Evolutionary conservation across 2,329 filamentous ascomycete genomes (phyloP).

Genomic region (Cordyceps fumosorosea): DNA sequence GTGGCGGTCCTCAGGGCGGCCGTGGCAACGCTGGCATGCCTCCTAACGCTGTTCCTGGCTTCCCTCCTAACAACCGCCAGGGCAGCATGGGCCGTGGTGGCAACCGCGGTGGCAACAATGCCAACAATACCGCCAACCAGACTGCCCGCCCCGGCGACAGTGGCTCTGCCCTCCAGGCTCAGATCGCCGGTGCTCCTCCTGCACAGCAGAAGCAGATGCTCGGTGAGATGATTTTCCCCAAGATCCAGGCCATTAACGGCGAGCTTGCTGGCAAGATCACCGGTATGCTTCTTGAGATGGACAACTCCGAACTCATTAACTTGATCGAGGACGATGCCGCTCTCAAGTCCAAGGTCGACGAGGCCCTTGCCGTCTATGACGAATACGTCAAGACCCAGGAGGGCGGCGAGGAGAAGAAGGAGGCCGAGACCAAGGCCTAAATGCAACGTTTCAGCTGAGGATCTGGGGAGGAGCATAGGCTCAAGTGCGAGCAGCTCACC

Average conservation of each 20-base stretch:
- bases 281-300: conserved; percentile 99
- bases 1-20: conserved; percentile 59
- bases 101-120: conserved; percentile 38
- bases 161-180: conserved; percentile 41
- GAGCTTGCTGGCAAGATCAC: conserved; percentile 98
- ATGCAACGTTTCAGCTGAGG: conserved; percentile 9
- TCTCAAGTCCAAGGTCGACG: conserved; percentile 91
- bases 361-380: conserved; percentile 94
- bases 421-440: conserved; percentile 36
- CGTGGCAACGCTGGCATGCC: conserved; percentile 55
- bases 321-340: conserved; percentile 86
- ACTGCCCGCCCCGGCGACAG: conserved; percentile 33
- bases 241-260: conserved; percentile 91
- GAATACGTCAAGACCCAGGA: conserved; percentile 79
- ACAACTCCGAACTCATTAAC: conserved; percentile 87
- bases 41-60: conserved; percentile 48
- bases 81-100: conserved; percentile 43
- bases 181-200: conserved; percentile 51
- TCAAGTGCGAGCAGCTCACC: conserved; percentile 17
- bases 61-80: conserved; percentile 50
- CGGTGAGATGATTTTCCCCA: conserved; percentile 95
- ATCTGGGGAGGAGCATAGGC: conserved; percentile 32
- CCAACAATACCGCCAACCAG: conserved; percentile 36
- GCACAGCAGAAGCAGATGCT: conserved; percentile 97
- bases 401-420: conserved; percentile 47